phyloP scores from a whole-genome alignment of 2,329 filamentous ascomycete species.

The Dactylellina haptotyla region DNA sequence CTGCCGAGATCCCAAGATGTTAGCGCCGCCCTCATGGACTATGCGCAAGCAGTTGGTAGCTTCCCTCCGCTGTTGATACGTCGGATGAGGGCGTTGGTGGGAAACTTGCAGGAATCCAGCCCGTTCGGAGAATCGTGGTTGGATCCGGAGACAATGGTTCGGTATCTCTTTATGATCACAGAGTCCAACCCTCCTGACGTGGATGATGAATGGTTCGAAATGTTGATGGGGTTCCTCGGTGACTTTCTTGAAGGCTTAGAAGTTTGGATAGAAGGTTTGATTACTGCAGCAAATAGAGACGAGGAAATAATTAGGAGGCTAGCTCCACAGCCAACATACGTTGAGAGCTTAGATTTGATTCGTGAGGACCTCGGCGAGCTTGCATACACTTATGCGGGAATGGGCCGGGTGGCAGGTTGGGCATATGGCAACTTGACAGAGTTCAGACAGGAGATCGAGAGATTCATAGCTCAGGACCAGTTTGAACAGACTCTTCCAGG shows the following conservation, averaged over 20 bases:
- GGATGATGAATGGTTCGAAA: slow-evolving; percentile 25
- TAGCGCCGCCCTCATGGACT: background rate
- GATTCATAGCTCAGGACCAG: background rate
- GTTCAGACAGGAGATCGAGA: slow-evolving; percentile 1
- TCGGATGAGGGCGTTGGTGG: background rate
- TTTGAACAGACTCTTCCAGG: background rate
- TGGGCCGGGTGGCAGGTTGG: background rate
- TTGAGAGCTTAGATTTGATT: background rate
- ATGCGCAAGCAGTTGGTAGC: background rate
- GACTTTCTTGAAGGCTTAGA: background rate
- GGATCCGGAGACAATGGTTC: slow-evolving; percentile 4
- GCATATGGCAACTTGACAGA: background rate
- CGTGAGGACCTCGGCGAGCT: background rate
- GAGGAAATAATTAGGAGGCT: background rate
- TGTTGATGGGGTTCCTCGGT: slow-evolving; percentile 4
- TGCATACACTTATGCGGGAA: background rate
- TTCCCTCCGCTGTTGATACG: background rate
- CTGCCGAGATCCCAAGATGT: background rate
- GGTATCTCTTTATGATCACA: slow-evolving; percentile 15
- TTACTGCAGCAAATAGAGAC: background rate
- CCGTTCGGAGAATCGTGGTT: background rate
- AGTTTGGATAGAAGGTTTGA: background rate
- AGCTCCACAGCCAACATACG: background rate
- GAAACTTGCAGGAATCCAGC: background rate
- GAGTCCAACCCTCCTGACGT: background rate